Conservation (phyloP, 2,329 filamentous ascomycete genomes). For the Rhynchosporium secalis region DNA sequence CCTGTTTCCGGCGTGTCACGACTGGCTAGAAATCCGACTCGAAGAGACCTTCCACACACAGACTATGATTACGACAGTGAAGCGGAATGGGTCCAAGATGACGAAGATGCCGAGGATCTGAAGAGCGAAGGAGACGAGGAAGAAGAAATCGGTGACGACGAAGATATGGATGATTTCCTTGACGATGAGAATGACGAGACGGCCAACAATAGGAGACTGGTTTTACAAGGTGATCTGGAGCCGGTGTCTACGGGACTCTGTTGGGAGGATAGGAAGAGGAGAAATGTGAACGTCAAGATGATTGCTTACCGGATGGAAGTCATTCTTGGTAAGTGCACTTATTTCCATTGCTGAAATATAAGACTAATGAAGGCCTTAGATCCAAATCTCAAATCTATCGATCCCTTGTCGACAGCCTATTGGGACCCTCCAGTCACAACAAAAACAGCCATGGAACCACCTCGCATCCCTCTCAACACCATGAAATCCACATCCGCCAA, state of each 20-base stretch:
- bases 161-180: slow-evolving; percentile 64
- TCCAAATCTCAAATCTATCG: slow-evolving; percentile 57
- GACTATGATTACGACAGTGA: slow-evolving; percentile 87
- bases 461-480: slow-evolving; percentile 39
- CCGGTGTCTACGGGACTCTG: slow-evolving; percentile 79
- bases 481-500: slow-evolving; percentile 33
- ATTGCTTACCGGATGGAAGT: slow-evolving; percentile 72
- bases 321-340: slow-evolving; percentile 44
- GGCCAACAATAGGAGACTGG: slow-evolving; percentile 53
- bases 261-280: slow-evolving; percentile 66
- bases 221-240: slow-evolving; percentile 66
- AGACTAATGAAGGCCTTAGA: slow-evolving; percentile 25
- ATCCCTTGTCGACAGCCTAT: slow-evolving; percentile 82
- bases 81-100: slow-evolving; percentile 72
- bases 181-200: slow-evolving; percentile 69
- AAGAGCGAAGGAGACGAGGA: slow-evolving; percentile 66
- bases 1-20: slow-evolving; percentile 47
- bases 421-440: slow-evolving; percentile 53
- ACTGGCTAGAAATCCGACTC: slow-evolving; percentile 55
- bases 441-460: slow-evolving; percentile 39
- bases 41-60: slow-evolving; percentile 57
- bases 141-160: slow-evolving; percentile 65
- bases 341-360: not conserved
- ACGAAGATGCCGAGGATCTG: slow-evolving; percentile 59
- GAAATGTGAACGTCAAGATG: slow-evolving; percentile 50